Percentiles rank a stretch among this genome's conserved stretches.
Conservation (phyloP, 805 yeast genomes). For the Monosporozyma servazzii region DNA sequence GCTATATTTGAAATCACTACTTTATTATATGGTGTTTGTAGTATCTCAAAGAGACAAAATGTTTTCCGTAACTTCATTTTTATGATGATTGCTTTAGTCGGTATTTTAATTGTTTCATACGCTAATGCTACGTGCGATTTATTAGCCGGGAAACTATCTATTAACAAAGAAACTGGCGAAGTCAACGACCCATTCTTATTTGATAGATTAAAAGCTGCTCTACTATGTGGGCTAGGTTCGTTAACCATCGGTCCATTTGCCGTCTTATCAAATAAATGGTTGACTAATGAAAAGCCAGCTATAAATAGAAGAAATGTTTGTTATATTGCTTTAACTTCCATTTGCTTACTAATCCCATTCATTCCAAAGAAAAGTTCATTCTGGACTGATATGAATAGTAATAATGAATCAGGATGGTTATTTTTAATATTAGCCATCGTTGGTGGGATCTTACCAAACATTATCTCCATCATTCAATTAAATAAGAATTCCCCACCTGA, state of each 20-base stretch:
- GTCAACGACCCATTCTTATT: constrained; percentile 29
- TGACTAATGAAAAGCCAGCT: constrained; percentile 5
- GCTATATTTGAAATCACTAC: constrained; percentile 28
- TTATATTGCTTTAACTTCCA: constrained; percentile 16
- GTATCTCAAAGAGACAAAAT: constrained; percentile 18
- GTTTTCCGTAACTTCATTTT: constrained; percentile 21
- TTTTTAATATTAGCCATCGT: constrained; percentile 10
- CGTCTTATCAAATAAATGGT: constrained; percentile 26
- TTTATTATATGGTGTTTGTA: constrained; percentile 25
- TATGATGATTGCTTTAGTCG: constrained; percentile 23
- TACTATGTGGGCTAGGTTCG: constrained; percentile 27
- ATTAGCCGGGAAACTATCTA: constrained; percentile 26
- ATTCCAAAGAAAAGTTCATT: constrained; percentile 9
- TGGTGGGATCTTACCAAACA: constrained; percentile 22
- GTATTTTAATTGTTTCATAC: constrained; percentile 26
- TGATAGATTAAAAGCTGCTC: constrained; percentile 28
- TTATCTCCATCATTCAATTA: constrained; percentile 18
- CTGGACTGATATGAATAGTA: neutral
- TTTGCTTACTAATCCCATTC: constrained; percentile 17
- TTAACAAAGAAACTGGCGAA: constrained; percentile 28
- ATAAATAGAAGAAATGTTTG: constrained; percentile 8
- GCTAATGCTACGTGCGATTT: constrained; percentile 28
- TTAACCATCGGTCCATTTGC: constrained; percentile 27
- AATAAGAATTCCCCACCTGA: constrained; percentile 21
- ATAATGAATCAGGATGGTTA: constrained; percentile 14